phyloP scores from a whole-genome alignment of 176 grass and related monocot genomes.

The Triticum turgidum region DNA sequence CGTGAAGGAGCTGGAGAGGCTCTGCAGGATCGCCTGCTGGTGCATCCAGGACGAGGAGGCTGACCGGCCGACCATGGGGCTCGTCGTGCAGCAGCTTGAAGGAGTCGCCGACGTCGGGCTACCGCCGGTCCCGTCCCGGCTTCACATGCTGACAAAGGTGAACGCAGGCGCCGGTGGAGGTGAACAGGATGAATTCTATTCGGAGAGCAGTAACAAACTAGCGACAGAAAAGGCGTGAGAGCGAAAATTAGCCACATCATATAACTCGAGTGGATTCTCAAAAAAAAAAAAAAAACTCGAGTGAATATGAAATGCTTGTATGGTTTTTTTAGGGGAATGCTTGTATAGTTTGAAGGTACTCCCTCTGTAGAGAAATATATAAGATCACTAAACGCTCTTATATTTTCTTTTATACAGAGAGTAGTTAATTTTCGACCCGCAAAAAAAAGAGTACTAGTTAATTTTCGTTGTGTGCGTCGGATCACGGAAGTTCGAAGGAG shows the following conservation, averaged over 20 bases:
- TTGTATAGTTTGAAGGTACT: too few species aligned
- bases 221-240: background rate
- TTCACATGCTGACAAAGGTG: conserved; percentile 38
- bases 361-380: too few species aligned
- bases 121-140: conserved; percentile 39
- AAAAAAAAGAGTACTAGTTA: too few species aligned
- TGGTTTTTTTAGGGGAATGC: too few species aligned
- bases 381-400: too few species aligned
- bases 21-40: conserved; percentile 52
- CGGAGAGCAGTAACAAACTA: background rate
- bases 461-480: too few species aligned
- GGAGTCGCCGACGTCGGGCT: conserved; percentile 27
- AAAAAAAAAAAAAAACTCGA: background rate
- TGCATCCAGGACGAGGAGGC: conserved; percentile 52
- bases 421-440: too few species aligned
- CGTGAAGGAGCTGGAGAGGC: conserved; percentile 44
- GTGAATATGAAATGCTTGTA: background rate
- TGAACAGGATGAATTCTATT: conserved; percentile 1
- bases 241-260: background rate
- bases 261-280: background rate
- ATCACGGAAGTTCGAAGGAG: too few species aligned
- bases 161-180: background rate
- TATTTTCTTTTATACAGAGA: too few species aligned
- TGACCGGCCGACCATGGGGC: conserved; percentile 50
- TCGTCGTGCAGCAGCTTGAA: conserved; percentile 56